Base-by-base conservation (phyloP, 2,329 filamentous ascomycete genomes). In the Geosmithia flava region DNA sequence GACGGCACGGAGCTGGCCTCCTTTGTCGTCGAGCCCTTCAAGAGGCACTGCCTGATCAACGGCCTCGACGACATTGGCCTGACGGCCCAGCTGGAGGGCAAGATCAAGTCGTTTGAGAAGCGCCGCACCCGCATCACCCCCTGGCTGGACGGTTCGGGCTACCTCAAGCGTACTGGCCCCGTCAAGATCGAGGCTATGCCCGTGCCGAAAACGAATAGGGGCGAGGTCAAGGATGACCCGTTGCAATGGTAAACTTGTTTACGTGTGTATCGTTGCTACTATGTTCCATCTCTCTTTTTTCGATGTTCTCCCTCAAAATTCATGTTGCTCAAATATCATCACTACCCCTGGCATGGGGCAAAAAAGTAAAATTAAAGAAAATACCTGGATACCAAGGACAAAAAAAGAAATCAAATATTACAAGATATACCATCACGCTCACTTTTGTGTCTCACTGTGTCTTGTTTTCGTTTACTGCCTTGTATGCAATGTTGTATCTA, bases 51-150 rank as follows among this genome's bases (percentile, higher is more conserved):
- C 66, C 70, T 97, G 46, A 67, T 95, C 58, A 95, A 97, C 61
- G 91, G 91, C 0, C 80, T 97, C 10, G 91, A 97, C 62, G 93
- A 97, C 58, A 97, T 97, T 59, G 91, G 91, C 37, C 70, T 97
- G 53, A 97, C 91, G 6, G 87, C 96, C 75, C 87, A 94, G 69
- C 78, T 87, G 68, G 89, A 93, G 54, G 84, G 89, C 52, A 89
- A 95, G 75, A 96, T 97, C 61, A 70, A 76, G 50, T 76, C 75
- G 51, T 95, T 93, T 59, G 91, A 97, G 78, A 70, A 71, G 57
- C 83, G 82, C 66, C 80, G 89, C 62, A 84, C 84, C 10, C 67
- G 74, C 47, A 78, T 87, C 52, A 95, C 87, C 20, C 91, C 93
- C 2, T 97, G 91, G 91, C 69, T 97, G 54, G 88, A 96, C 60